phyloP scores from a whole-genome alignment of 1,284 basidiomycete genomes.

The Moniliella sp. region DNA sequence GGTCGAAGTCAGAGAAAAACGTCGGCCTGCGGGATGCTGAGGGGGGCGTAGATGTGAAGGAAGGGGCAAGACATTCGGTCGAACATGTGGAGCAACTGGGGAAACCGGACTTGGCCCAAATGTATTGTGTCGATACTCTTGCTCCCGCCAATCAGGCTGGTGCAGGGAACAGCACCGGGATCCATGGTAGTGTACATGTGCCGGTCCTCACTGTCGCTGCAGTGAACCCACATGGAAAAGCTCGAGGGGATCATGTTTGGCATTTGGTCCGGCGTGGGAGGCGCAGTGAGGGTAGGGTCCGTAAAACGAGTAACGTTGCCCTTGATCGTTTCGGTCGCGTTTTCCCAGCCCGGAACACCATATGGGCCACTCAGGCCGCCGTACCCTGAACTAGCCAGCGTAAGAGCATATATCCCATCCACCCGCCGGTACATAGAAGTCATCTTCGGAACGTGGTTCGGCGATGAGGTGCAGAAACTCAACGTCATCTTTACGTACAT shows the following conservation, averaged over 20 bases:
- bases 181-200: too few relatives aligned
- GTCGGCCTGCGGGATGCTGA: constrained; percentile 31
- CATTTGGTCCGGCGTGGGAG: too few relatives aligned
- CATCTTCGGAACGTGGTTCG: constrained; percentile 26
- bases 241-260: constrained; percentile 22
- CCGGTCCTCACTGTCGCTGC: constrained; percentile 18
- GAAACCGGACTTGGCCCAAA: constrained; percentile 25
- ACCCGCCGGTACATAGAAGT: constrained; percentile 33
- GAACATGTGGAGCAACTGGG: constrained; percentile 30
- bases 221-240: constrained; percentile 30
- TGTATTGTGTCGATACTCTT: constrained; percentile 15
- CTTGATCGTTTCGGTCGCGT: too few relatives aligned
- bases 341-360: too few relatives aligned
- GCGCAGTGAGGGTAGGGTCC: too few relatives aligned
- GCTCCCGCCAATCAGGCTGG: too few relatives aligned
- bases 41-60: constrained; percentile 34
- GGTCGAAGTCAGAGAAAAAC: constrained; percentile 16
- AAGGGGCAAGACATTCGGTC: constrained; percentile 34
- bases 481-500: constrained; percentile 31
- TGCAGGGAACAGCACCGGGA: too few relatives aligned
- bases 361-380: constrained; percentile 19
- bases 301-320: too few relatives aligned
- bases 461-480: constrained; percentile 32
- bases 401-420: constrained; percentile 33
- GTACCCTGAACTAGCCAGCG: constrained; percentile 26